These are phyloP conservation scores for Diaporthe batatas DNA, from an alignment of 2,329 filamentous ascomycete species.

Conservation along the genomic window DNA sequence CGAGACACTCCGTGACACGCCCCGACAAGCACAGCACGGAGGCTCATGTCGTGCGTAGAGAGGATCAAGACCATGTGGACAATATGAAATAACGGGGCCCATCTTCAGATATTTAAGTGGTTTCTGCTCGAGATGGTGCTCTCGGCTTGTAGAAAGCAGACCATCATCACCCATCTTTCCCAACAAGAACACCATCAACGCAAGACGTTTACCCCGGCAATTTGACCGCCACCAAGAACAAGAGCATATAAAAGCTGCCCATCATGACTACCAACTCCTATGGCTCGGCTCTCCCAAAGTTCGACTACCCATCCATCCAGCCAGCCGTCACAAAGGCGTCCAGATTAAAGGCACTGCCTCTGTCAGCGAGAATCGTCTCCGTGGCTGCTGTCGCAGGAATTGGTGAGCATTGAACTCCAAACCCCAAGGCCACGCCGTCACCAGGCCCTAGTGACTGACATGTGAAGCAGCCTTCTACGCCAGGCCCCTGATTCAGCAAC, in stretches of 20 bases:
- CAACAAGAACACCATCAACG: slow-evolving; percentile 2
- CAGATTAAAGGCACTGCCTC: slow-evolving; percentile 34
- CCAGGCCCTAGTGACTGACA: neutral
- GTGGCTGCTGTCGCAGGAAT: slow-evolving; percentile 39
- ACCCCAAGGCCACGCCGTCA: too few relatives aligned
- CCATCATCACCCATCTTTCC: slow-evolving; percentile 38
- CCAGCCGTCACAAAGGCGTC: slow-evolving; percentile 38
- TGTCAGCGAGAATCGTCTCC: slow-evolving; percentile 37
- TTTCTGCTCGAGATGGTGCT: slow-evolving; percentile 31
- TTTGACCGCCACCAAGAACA: neutral
- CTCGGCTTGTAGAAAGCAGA: slow-evolving; percentile 34
- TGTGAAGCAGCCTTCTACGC: slow-evolving; percentile 33
- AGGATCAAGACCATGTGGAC: neutral
- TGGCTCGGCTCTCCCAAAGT: slow-evolving; percentile 41
- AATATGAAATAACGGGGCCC: neutral
- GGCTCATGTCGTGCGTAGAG: slow-evolving; percentile 1
- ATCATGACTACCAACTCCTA: slow-evolving; percentile 43
- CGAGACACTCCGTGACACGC: slow-evolving; percentile 28
- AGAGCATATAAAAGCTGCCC: neutral
- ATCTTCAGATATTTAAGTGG: slow-evolving; percentile 40
- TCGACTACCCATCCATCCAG: slow-evolving; percentile 41
- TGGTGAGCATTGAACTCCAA: slow-evolving; percentile 9
- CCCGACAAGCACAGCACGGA: neutral
- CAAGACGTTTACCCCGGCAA: neutral
- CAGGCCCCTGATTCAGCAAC: slow-evolving; percentile 28